Percentiles rank a stretch among this genome's conserved stretches.
These are phyloP conservation scores for Diaporthe aspalathi DNA, from an alignment of 2,329 filamentous ascomycete species.

Conservation along the genomic window DNA sequence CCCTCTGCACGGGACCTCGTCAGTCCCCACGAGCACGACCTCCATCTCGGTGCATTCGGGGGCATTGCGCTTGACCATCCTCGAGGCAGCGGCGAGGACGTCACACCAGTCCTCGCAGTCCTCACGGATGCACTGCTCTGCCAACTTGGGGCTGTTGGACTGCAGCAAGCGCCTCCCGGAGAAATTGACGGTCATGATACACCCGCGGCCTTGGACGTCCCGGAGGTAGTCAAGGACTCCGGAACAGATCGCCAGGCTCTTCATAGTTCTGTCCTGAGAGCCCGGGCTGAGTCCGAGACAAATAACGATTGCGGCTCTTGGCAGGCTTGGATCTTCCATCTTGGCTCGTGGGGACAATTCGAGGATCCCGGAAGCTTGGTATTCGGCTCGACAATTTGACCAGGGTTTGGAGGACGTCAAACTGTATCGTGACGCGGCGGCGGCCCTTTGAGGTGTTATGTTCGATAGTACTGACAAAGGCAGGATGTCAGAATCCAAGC, in stretches of 20 bases:
- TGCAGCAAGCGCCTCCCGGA: constrained; percentile 49
- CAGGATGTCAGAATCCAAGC: too few species aligned
- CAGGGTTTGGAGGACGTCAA: background rate
- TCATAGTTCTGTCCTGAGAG: constrained; percentile 34
- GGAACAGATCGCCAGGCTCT: constrained; percentile 35
- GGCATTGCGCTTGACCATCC: constrained; percentile 26
- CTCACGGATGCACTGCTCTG: constrained; percentile 34
- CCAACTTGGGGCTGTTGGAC: constrained; percentile 42
- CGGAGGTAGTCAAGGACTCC: constrained; percentile 37
- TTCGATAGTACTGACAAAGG: background rate
- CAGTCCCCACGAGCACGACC: constrained; percentile 32
- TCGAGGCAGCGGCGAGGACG: constrained; percentile 30
- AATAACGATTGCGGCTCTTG: constrained; percentile 34
- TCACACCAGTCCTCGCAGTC: constrained; percentile 33
- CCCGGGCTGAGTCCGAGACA: constrained; percentile 32
- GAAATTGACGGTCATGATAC: constrained; percentile 37
- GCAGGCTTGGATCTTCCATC: constrained; percentile 24
- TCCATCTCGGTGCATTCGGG: constrained; percentile 31
- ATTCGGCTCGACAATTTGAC: constrained; percentile 4
- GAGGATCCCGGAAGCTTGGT: constrained; percentile 13
- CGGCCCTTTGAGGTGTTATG: background rate
- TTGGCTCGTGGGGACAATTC: constrained; percentile 20
- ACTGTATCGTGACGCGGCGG: background rate
- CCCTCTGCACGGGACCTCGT: constrained; percentile 25
- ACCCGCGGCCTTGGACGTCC: constrained; percentile 33